Conservation (phyloP, 441 rosid species). For the Adansonia grandidieri region DNA sequence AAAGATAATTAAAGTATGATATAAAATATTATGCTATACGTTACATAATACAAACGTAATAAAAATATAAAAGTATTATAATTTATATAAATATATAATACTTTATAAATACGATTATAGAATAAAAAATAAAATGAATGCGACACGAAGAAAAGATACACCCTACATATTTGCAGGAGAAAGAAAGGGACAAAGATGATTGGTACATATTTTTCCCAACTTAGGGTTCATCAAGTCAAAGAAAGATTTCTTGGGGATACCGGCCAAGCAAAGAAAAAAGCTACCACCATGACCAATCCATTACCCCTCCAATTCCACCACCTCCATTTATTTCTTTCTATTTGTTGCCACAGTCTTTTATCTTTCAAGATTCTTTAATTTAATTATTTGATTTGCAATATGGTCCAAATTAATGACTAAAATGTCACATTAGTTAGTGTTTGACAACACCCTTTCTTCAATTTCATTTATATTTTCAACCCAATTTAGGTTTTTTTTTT, state of each 20-base stretch:
- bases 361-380: slow-evolving; percentile 37
- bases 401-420: slow-evolving; percentile 13
- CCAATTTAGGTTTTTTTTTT: not conserved
- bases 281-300: not conserved
- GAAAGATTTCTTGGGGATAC: slow-evolving; percentile 41
- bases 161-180: not conserved
- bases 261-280: slow-evolving; percentile 49
- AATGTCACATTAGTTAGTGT: not conserved
- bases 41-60: too few relatives aligned
- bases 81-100: too few relatives aligned
- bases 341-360: slow-evolving; percentile 34
- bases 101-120: too few relatives aligned
- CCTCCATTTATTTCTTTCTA: not conserved
- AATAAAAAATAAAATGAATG: too few relatives aligned
- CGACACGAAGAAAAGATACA: not conserved
- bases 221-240: slow-evolving; percentile 47
- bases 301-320: not conserved
- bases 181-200: not conserved
- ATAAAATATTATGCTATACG: too few relatives aligned
- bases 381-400: slow-evolving; percentile 30
- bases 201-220: slow-evolving; percentile 2
- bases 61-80: too few relatives aligned
- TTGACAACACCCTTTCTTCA: too few relatives aligned
- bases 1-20: too few relatives aligned
- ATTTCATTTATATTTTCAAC: too few relatives aligned